Conservation (phyloP, 139 green algal species). For the Asterochloris erici region DNA sequence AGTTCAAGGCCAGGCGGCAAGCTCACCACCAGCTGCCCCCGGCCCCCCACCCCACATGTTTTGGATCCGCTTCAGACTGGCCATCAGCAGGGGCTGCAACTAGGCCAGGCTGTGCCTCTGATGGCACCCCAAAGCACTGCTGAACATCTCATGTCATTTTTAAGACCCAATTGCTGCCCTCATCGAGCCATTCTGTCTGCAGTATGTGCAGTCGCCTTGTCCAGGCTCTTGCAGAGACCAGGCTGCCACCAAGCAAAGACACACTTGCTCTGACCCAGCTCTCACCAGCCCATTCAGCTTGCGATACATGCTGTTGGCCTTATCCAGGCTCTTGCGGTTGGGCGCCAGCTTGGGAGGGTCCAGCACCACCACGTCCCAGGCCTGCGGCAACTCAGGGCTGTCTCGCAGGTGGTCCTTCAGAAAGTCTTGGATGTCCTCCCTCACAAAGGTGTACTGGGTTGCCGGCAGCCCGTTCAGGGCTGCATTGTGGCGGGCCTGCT, state of each 20-base stretch:
- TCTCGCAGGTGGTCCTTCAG: constrained; percentile 17
- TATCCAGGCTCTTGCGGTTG: constrained; percentile 43
- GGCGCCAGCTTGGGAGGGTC: constrained; percentile 96
- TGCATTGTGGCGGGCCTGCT: constrained; percentile 68
- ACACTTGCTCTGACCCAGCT: neutral
- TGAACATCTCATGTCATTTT: neutral
- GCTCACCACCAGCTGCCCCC: no score
- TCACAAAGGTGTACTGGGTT: constrained; percentile 1
- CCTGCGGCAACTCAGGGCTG: constrained; percentile 18
- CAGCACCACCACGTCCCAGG: constrained; percentile 87
- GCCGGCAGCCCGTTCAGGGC: constrained; percentile 64
- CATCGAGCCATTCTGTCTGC: neutral
- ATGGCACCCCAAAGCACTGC: no score
- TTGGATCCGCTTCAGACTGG: neutral
- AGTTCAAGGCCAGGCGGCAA: no score
- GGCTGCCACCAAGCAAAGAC: neutral
- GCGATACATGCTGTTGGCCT: constrained; percentile 37
- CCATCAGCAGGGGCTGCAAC: neutral
- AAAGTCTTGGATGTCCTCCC: constrained; percentile 19
- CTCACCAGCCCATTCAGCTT: constrained; percentile 59
- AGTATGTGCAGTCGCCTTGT: neutral
- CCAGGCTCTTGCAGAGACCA: neutral
- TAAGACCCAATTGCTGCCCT: neutral
- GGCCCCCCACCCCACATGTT: no score
- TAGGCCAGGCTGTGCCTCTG: no score